phyloP scores from a whole-genome alignment of 1,284 basidiomycete species.

The Tilletia horrida region DNA sequence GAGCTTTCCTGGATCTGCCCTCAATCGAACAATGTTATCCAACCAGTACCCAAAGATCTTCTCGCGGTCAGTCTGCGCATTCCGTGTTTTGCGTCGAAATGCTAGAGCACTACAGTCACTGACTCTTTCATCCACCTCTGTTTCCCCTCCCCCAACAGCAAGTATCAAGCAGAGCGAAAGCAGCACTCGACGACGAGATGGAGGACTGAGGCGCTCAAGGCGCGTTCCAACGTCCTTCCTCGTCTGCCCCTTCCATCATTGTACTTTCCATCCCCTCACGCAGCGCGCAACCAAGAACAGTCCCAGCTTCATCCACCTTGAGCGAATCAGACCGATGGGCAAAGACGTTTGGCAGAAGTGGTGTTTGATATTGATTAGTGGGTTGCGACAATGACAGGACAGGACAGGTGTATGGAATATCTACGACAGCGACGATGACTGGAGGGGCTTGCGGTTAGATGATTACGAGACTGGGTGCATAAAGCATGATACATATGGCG shows the following conservation, averaged over 20 bases:
- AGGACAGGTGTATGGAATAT: not conserved
- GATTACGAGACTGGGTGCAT: not conserved
- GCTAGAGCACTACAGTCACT: constrained; percentile 10
- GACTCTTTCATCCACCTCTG: constrained; percentile 16
- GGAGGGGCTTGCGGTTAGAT: not conserved
- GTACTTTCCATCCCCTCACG: too few species aligned
- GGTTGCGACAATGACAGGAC: too few species aligned
- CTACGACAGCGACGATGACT: not conserved
- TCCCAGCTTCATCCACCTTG: too few species aligned
- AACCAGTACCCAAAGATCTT: constrained; percentile 78
- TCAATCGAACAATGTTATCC: constrained; percentile 77
- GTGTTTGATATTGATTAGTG: too few species aligned
- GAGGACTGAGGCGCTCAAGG: constrained; percentile 63
- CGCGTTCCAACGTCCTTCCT: too few species aligned
- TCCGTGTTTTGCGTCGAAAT: not conserved
- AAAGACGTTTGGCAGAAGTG: too few species aligned
- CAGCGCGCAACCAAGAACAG: too few species aligned
- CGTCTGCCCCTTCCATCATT: too few species aligned
- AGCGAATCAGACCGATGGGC: too few species aligned
- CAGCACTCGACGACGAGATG: constrained; percentile 76
- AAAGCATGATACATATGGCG: not conserved
- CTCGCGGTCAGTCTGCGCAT: constrained; percentile 53
- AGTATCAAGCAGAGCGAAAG: constrained; percentile 84
- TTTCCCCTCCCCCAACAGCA: constrained; percentile 59
- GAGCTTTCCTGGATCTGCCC: constrained; percentile 95